Evolutionary conservation across 331 rosid species (phyloP), one percentile per base, ranked within the genome.

Genomic region (Arachis monticola): DNA sequence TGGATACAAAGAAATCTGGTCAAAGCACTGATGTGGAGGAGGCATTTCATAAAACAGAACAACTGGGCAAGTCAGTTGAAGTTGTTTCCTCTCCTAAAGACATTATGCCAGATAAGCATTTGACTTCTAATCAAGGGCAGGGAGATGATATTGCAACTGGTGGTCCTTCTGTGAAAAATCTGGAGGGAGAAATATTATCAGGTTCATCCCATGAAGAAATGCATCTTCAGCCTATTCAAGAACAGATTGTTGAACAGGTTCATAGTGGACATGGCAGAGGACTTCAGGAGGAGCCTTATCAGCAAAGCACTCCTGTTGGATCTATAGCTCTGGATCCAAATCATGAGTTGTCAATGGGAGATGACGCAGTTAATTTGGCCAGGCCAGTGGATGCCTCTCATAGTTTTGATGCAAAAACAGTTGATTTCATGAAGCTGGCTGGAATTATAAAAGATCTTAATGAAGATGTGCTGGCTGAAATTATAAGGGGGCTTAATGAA

Each of bases 401-500:
- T 74, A 57, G 66, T 75, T 62, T 80, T 51, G 84, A 86, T 84
- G 77, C 8, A 64, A 70, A 80, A 69, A 57, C 87, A 35, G n/a
- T 80, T 70, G 76, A 82, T 79, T 83, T 92, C 62, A 76, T 79
- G 63, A 86, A 85, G 83, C 85, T 88, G 64, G 85, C 82, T 57
- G 87, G 83, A 85, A 67, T 87, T 69, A 55, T 92, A 62, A 83
- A 40, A 71, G 80, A 87, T 65, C 88, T 87, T 58, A 86, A 78
- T 59, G 89, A 88, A 67, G 91, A 85, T 73, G 90, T 89, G 67
- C 87, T 64, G 64, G 86, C 82, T 57, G 87, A 85, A 85, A 67
- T 87, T 69, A 55, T 92, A 62, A 83, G 41, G 74, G 80, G 88
- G 64, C 88, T 87, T 58, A 86, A 78, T 59, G 89, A 88, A 67